Evolutionary conservation across 805 yeast species (phyloP), one percentile per base, ranked within the genome.

Genomic region (Pichia membranifaciens): DNA sequence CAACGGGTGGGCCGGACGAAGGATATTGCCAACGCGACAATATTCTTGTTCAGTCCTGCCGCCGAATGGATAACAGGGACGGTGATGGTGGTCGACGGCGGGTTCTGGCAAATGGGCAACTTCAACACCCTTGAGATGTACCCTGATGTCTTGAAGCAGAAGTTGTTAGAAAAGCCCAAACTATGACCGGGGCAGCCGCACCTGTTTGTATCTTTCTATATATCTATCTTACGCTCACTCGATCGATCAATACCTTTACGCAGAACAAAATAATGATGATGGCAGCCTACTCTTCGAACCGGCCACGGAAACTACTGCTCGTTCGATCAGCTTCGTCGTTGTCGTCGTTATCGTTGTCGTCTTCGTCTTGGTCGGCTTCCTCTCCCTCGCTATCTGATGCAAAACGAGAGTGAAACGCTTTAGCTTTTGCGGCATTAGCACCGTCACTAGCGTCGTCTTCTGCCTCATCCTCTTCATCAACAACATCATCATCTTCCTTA

Each of bases 11-110:
- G 96, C 2, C 62, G 75, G 5, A 78, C 87, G 9, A 68, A 64
- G 46, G 97, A 91, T 61, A 86, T 90, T 58, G 96, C 97, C 15
- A 82, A 89, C 54, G 81, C 91, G 2, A 89, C 97, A 0, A 86
- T 86, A 1, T 90, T 70, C 61, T 69, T 91, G 56, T 85, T 90
- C 58, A 85, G 96, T 42, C 84, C 84, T 2, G 96, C 96, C 4
- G 88, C 90, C 6, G 56, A 70, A 4, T 90, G 81, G 62, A 74
- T 90, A 28, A 81, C 84, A 13, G 97, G 97, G 15, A 78, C 88
- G 4, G 70, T 82, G 15, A 73, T 79, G 34, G 84, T 87, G 16
- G 96, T 91, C 5, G 98, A 90, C 67, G 97, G 97, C 44, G 98
- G 83, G 2, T 73, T 78, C 49, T 89, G 97, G 96, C 96, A 87